Conservation (phyloP, 2,329 filamentous ascomycete genomes). For the Colletotrichum simmondsii region DNA sequence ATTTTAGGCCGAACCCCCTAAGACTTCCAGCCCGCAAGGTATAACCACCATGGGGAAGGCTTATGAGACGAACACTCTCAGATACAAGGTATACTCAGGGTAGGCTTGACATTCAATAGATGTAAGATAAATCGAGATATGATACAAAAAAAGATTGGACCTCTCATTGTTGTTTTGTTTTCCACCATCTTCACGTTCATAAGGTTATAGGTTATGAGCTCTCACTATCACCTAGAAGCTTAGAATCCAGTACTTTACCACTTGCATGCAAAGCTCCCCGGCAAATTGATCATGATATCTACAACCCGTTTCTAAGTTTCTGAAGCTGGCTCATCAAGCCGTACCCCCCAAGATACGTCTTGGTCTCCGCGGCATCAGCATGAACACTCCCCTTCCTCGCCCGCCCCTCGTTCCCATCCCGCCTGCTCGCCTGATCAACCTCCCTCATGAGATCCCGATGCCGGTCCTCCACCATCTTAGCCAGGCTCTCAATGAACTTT, state of each 20-base stretch:
- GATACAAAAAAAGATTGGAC: neutral
- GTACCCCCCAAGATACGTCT: constrained; percentile 61
- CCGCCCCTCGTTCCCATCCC: constrained; percentile 44
- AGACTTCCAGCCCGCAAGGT: neutral
- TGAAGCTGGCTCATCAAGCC: constrained; percentile 72
- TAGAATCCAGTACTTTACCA: neutral
- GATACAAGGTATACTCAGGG: neutral
- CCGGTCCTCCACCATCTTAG: constrained; percentile 84
- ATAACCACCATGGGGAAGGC: neutral
- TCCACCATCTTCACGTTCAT: neutral
- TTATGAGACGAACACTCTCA: neutral
- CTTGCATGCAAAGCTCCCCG: neutral
- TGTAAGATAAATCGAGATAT: neutral
- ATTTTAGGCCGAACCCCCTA: neutral
- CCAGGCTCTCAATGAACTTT: constrained; percentile 84
- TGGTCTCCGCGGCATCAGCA: constrained; percentile 50
- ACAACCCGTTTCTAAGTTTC: constrained; percentile 66
- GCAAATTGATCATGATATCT: constrained; percentile 37
- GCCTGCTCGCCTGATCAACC: constrained; percentile 56
- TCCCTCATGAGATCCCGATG: constrained; percentile 65
- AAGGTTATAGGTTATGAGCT: neutral
- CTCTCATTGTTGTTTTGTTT: neutral
- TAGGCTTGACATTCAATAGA: no score
- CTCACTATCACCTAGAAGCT: neutral
- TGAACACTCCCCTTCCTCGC: constrained; percentile 48